Base-by-base conservation (phyloP, 1,284 basidiomycete species). In the Sporisorium sorghi region DNA sequence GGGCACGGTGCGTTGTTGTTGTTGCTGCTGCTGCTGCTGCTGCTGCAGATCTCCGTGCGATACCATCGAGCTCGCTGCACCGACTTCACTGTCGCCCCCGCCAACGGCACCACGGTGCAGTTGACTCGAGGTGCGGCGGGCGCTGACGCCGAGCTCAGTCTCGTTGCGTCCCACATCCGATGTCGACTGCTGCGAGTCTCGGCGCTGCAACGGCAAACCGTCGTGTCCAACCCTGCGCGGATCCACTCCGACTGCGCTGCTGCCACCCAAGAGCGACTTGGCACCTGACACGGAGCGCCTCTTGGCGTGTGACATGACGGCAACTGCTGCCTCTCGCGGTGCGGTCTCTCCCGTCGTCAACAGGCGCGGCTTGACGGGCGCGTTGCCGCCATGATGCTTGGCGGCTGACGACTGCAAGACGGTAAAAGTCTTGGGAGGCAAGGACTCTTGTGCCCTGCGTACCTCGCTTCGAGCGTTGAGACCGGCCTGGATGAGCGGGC, bases 401-500 rank as follows among this genome's bases (percentile, higher is more conserved):
- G 65, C 58, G 12, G 69, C 64, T 1, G 77, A 79, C 26, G 77
- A 77, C 47, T 83, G 81, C 28, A 84, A 55, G 7, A 83, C 82
- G 4, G 78, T 84, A 42, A 81, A 84, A 0, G 82, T 83, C 54
- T 84, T 84, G 40, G 83, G 83, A 24, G 82, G 83, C 43, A 80
- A 64, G 23, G 76, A 77, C 47, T 82, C 76, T 47, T 83, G 68
- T 3, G 76, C 77, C 15, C 70, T 69, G 51, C 77, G 77, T 26
- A 83, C 81, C 53, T 84, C 77, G 56, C 66, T 75, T 37, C 79
- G 73, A 2, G 83, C 83, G 37, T 81, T 77, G 42, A 84, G 72
- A 55, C 80, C 76, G 12, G 83, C 83, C 55, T 83, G 83, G 57
- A 84, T 84, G 53, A 84, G 79, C 40, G 83, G 83, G 44, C 70